A percentile compares a stretch with the other conserved stretches of the same genome.
These are phyloP conservation scores for Pythium grandisporangium DNA, from an alignment of 352 stramenopile species.

Conservation along the genomic window DNA sequence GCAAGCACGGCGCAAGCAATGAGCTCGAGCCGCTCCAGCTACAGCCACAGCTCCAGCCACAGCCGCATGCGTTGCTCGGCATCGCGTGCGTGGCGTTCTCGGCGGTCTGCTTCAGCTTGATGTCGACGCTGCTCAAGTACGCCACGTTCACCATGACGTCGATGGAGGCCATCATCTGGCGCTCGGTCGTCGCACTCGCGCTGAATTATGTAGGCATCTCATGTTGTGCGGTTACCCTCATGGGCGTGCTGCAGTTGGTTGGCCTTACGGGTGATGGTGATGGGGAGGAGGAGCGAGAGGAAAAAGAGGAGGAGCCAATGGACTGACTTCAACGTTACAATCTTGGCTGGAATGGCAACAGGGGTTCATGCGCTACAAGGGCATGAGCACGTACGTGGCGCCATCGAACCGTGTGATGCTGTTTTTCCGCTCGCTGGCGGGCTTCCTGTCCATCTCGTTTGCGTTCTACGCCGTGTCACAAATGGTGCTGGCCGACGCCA, in stretches of 20 bases:
- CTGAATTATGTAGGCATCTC: slow-evolving; percentile 50
- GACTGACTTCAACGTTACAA: too few relatives aligned
- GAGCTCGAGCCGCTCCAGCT: too few relatives aligned
- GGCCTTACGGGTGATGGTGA: too few relatives aligned
- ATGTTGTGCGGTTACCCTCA: too few relatives aligned
- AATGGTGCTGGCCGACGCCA: slow-evolving; percentile 66
- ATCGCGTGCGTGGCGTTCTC: slow-evolving; percentile 61
- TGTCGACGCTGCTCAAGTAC: slow-evolving; percentile 78
- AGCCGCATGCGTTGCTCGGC: slow-evolving; percentile 43
- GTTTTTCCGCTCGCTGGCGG: too few relatives aligned
- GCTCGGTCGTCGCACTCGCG: slow-evolving; percentile 33
- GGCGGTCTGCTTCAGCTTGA: slow-evolving; percentile 75
- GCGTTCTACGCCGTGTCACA: slow-evolving; percentile 61
- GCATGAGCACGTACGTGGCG: slow-evolving; percentile 40
- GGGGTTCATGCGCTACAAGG: slow-evolving; percentile 27
- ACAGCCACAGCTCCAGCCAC: too few relatives aligned
- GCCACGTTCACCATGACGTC: slow-evolving; percentile 69
- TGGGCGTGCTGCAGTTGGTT: too few relatives aligned
- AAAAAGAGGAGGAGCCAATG: not conserved
- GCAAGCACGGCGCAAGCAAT: slow-evolving; percentile 6
- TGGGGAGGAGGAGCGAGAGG: too few relatives aligned
- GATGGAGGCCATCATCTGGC: slow-evolving; percentile 76
- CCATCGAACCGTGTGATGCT: too few relatives aligned
- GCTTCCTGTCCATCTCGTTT: slow-evolving; percentile 44
- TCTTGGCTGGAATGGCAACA: too few relatives aligned